Percentiles rank a stretch among this genome's conserved stretches.
Conservation (phyloP, 2,329 filamentous ascomycete species). For the Alternaria arborescens region DNA sequence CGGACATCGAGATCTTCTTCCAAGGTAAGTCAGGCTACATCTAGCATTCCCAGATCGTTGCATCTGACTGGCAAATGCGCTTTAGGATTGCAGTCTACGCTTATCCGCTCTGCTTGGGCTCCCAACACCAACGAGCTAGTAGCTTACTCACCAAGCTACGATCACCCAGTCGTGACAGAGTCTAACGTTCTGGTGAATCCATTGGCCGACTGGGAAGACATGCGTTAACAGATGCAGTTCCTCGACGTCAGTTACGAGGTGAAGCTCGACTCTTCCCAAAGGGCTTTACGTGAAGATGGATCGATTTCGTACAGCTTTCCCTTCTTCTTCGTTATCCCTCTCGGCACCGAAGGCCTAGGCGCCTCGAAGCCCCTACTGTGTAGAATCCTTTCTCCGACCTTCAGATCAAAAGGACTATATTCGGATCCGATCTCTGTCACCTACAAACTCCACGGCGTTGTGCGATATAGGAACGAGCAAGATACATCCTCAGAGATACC, state of each 20-base stretch:
- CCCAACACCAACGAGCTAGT: slow-evolving; percentile 10
- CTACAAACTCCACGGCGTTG: slow-evolving; percentile 8
- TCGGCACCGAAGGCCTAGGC: slow-evolving; percentile 9
- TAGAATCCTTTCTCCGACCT: slow-evolving; percentile 12
- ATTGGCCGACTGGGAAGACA: slow-evolving; percentile 6
- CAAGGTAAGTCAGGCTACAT: slow-evolving; percentile 5
- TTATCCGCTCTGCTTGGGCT: slow-evolving; percentile 8
- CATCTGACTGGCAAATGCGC: slow-evolving; percentile 6
- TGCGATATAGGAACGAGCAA: slow-evolving; percentile 13
- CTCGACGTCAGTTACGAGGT: slow-evolving; percentile 15
- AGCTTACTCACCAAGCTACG: slow-evolving; percentile 10
- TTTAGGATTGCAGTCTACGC: slow-evolving; percentile 9
- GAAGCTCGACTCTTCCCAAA: slow-evolving; percentile 5
- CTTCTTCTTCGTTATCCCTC: slow-evolving; percentile 16
- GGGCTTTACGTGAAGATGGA: slow-evolving; percentile 3
- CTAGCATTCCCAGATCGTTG: not conserved
- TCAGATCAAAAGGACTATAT: slow-evolving; percentile 4
- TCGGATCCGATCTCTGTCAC: slow-evolving; percentile 10
- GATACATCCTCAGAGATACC: slow-evolving; percentile 6
- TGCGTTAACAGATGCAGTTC: slow-evolving; percentile 13
- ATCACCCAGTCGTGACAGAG: slow-evolving; percentile 8
- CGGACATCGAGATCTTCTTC: slow-evolving; percentile 13
- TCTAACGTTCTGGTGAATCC: slow-evolving; percentile 10
- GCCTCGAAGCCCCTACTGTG: slow-evolving; percentile 9
- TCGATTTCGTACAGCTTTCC: slow-evolving; percentile 15